phyloP scores from a whole-genome alignment of 345 rosid genomes.

The Atalantia buxifolia region DNA sequence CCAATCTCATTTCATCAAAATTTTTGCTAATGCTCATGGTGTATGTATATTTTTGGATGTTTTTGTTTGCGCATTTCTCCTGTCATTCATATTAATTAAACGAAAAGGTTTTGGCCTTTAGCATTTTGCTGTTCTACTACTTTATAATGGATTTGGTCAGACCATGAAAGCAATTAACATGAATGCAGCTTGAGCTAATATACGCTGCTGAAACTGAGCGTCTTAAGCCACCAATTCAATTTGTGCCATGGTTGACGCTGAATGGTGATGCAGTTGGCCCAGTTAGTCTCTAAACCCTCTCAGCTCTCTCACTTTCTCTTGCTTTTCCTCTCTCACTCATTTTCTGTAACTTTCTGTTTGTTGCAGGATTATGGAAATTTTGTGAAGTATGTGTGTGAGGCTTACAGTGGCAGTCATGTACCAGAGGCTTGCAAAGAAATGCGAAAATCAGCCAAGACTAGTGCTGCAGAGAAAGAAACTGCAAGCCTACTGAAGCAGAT shows the following conservation, averaged over 20 bases:
- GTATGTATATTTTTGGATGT: no score
- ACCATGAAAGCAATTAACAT: not conserved
- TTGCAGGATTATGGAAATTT: slow-evolving; percentile 33
- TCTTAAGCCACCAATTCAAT: slow-evolving; percentile 37
- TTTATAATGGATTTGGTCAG: not conserved
- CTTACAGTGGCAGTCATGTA: slow-evolving; percentile 18
- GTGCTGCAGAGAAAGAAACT: not conserved
- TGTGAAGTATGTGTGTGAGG: slow-evolving; percentile 28
- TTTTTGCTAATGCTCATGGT: no score
- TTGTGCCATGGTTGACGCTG: slow-evolving; percentile 48
- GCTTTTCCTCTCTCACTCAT: not conserved
- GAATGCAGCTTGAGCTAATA: slow-evolving; percentile 28
- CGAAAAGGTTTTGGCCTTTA: no score
- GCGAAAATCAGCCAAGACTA: not conserved
- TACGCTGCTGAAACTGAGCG: slow-evolving; percentile 31
- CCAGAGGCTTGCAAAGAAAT: slow-evolving; percentile 28
- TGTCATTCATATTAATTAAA: no score
- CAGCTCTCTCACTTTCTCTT: not conserved
- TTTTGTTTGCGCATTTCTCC: no score
- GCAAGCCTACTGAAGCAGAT: no score
- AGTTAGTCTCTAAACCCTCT: slow-evolving; percentile 14
- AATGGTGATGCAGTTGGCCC: slow-evolving; percentile 29
- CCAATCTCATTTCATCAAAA: not conserved
- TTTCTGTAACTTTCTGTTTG: not conserved
- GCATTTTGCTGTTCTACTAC: no score